Evolutionary conservation across 2,329 filamentous ascomycete species (phyloP).

Genomic region (Apiospora malaysiana): DNA sequence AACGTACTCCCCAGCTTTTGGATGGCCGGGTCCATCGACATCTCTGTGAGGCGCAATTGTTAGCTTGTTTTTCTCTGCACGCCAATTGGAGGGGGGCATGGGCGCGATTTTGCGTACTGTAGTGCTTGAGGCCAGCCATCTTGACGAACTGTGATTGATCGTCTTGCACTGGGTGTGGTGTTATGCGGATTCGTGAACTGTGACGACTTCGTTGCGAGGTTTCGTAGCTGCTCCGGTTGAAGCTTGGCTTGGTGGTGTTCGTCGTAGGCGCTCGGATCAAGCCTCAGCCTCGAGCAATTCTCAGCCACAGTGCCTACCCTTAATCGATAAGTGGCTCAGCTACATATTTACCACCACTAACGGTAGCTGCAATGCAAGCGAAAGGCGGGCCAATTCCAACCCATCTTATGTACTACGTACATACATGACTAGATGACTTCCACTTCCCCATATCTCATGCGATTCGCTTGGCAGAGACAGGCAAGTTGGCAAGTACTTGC

Average conservation of each 20-base stretch:
- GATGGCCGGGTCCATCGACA: slow-evolving; percentile 54
- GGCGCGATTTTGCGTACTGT: slow-evolving; percentile 42
- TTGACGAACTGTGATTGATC: slow-evolving; percentile 34
- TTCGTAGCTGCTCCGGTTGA: slow-evolving; percentile 13
- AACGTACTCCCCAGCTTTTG: slow-evolving; percentile 53
- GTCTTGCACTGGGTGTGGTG: slow-evolving; percentile 23
- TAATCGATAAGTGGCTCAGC: too few relatives aligned
- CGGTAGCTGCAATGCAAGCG: not conserved
- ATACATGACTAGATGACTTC: too few relatives aligned
- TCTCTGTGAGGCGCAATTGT: slow-evolving; percentile 42
- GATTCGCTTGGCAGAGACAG: not conserved
- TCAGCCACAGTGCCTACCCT: not conserved
- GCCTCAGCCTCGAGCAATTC: not conserved
- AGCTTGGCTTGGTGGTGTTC: slow-evolving; percentile 15
- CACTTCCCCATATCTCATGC: too few relatives aligned
- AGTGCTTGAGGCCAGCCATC: slow-evolving; percentile 52
- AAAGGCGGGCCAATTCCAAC: not conserved
- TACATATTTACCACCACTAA: too few relatives aligned
- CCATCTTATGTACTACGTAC: too few relatives aligned
- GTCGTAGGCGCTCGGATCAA: slow-evolving; percentile 5
- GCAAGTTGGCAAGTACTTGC: not conserved
- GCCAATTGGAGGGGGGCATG: not conserved
- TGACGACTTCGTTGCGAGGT: slow-evolving; percentile 18
- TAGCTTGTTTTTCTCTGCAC: slow-evolving; percentile 27
- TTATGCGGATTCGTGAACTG: slow-evolving; percentile 7